Evolutionary conservation across 2,329 filamentous ascomycete genomes (phyloP), one percentile per base, ranked within the genome.

Genomic region (Didymella segeticola): DNA sequence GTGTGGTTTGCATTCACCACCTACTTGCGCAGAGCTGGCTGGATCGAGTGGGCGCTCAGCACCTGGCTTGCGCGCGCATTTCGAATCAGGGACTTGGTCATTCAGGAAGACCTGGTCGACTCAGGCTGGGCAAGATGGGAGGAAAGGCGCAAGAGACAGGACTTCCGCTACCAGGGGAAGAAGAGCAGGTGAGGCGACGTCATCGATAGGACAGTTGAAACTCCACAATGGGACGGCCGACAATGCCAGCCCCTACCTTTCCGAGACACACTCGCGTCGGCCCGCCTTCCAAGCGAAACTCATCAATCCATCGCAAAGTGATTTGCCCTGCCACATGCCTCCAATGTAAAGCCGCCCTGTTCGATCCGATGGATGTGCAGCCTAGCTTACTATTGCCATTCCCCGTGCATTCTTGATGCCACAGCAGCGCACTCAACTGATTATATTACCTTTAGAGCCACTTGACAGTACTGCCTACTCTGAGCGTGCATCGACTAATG

Each of bases 121-220:
- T 89, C 92, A 34, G 95, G 95, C 2, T 99, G 93, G 93, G 90
- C 93, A 76, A 88, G 90, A 71, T 98, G 93, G 91, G 88, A 93
- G 74, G 79, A 80, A 42, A 73, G 77, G 49, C 77, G 77, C 51
- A 67, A 61, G 52, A 64, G 62, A 30, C 58, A 61, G 11, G 33
- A 45, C 10, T 62, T 66, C 20, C 57, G 54, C 17, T 61, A 61
- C 3, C 69, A 69, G 41, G 57, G 39, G 27, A 54, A 54, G 46
- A 54, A 54, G 39, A 49, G 20, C 51, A 49, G 39, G 12, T 54
- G 41, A 49, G 43, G 25, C 26, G 7, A 36, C 23, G 34, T 41
- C 37, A 31, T 42, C 5, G 5, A 37, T 50, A 43, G 15, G 34
- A 23, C 17, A 12, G 9, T 20, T 14, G 34, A 25, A 14, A 36